Percentiles rank a stretch among this genome's conserved stretches.
Conservation (phyloP, 352 stramenopile species). For the Phytophthora capsici region DNA sequence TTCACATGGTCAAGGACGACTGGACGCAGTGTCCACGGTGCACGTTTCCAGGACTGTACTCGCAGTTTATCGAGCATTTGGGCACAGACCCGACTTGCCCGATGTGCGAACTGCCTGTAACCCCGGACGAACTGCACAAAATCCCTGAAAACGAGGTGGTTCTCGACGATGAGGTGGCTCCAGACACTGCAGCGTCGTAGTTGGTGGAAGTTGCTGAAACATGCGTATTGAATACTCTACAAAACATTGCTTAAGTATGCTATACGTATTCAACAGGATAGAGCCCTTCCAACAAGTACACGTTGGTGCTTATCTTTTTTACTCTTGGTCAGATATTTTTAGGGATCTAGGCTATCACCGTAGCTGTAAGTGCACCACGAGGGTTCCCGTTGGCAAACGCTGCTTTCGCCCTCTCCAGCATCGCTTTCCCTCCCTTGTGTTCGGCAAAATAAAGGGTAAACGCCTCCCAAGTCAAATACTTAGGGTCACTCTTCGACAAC, state of each 20-base stretch:
- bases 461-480: no score
- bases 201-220: background rate
- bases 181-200: constrained; percentile 27
- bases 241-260: background rate
- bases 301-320: no score
- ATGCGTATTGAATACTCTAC: constrained; percentile 16
- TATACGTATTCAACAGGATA: background rate
- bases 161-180: constrained; percentile 37
- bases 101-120: constrained; percentile 77
- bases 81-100: constrained; percentile 70
- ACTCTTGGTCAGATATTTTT: no score
- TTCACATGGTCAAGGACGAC: constrained; percentile 94
- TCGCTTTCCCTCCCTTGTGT: no score
- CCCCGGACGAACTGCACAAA: constrained; percentile 35
- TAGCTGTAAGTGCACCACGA: no score
- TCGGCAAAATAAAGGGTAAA: no score
- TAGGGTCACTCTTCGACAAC: no score
- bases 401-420: no score
- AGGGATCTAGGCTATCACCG: no score
- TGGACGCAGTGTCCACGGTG: constrained; percentile 92
- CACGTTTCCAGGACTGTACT: constrained; percentile 90
- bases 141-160: constrained; percentile 55
- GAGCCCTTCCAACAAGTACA: constrained; percentile 1
- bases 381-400: no score
- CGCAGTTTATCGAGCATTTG: constrained; percentile 87